Base-by-base conservation (phyloP, 2,329 filamentous ascomycete genomes). In the Aureobasidium vineae region DNA sequence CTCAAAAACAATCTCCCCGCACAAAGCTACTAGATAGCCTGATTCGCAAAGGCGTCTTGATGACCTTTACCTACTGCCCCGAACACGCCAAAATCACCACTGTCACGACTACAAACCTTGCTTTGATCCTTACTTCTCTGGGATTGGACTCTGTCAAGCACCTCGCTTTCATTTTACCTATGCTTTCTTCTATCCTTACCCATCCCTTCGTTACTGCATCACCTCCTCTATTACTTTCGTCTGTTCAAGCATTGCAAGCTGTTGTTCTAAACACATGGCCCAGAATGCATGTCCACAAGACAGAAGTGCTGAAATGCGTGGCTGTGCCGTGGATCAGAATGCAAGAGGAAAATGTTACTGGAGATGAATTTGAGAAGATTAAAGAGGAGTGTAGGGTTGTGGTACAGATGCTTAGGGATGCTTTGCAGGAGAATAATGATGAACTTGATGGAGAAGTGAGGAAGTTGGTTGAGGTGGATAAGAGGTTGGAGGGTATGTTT, bases 251-350 rank as follows among this genome's bases (percentile, higher is more conserved):
- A 0, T 71, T 91, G 26, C 82, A 86, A 63, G 77, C 79, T 0
- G 78, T 89, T 16, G 78, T 96, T 13, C 70, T 82, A 15, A 87
- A 83, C 67, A 86, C 85, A 67, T 92, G 91, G 87, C 89, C 90
- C 13, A 82, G 91, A 5, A 79, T 96, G 5, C 77, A 79, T 60
- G 77, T 79, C 36, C 88, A 90, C 79, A 80, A 85, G 33, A 85
- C 84, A 4, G 86, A 90, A 67, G 78, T 94, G 6, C 75, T 92
- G 53, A 84, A 84, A 70, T 86, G 84, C 0, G 69, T 91, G 1
- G 72, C 73, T 45, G 64, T 79, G 5, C 73, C 76, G 36, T 81
- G 79, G 78, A 54, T 75, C 19, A 70, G 70, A 21, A 40, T 74
- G 6, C 67, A 38, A 2, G 68, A 71, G n/a, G 65, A 63, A 26